Conservation (phyloP, 2,329 filamentous ascomycete genomes). For the Colletotrichum spaethianum region DNA sequence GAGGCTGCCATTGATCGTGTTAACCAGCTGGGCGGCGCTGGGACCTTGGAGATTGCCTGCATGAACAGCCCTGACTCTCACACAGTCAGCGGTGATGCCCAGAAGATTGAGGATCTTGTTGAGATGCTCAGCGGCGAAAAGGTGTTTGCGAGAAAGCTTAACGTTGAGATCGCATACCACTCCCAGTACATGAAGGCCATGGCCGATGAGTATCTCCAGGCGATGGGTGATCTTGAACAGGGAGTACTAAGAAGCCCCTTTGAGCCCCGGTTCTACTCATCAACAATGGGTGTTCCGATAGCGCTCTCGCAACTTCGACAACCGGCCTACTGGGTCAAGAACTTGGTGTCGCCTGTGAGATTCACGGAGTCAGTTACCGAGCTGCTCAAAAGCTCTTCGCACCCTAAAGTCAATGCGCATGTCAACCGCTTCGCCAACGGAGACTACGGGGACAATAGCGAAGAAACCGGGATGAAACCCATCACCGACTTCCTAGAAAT, state of each 20-base stretch:
- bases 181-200: constrained; percentile 65
- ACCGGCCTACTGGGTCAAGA: constrained; percentile 62
- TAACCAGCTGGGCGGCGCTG: constrained; percentile 23
- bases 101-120: constrained; percentile 48
- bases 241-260: constrained; percentile 12
- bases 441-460: not conserved
- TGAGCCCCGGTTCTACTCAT: constrained; percentile 37
- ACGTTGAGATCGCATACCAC: constrained; percentile 68
- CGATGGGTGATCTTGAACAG: constrained; percentile 20
- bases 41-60: constrained; percentile 57
- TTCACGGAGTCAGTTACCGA: constrained; percentile 59
- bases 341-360: constrained; percentile 56
- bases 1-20: constrained; percentile 47
- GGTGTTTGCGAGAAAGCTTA: constrained; percentile 63
- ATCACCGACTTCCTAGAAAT: constrained; percentile 60
- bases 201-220: constrained; percentile 52
- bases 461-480: not conserved
- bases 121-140: constrained; percentile 49
- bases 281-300: constrained; percentile 13
- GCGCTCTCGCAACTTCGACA: constrained; percentile 11
- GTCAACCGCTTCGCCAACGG: constrained; percentile 10
- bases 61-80: constrained; percentile 67
- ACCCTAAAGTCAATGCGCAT: not conserved
- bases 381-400: constrained; percentile 44
- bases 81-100: constrained; percentile 58